Evolutionary conservation across 257 asterid species (phyloP), one percentile per base, ranked within the genome.

Genomic region (Agastache rugosa): DNA sequence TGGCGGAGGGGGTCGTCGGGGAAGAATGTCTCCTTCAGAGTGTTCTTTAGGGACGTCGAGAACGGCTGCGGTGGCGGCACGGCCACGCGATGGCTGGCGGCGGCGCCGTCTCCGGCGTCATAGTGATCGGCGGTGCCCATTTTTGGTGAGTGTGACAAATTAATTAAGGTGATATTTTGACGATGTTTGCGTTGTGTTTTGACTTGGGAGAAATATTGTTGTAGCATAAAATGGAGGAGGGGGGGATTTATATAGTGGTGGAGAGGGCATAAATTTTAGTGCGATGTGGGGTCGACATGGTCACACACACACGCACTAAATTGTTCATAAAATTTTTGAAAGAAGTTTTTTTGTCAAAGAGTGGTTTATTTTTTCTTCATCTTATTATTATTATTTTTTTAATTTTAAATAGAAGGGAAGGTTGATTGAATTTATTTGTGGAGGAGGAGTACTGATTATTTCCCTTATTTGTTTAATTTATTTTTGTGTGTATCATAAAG

Each of bases 1-100:
- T 87, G 96, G 39, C 97, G 88, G 59, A 91, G 86, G 1, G 98
- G 98, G 81, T 91, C 98, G 79, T 93, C 97, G 11, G 98, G 97
- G 75, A 91, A 91, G 45, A 93, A 79, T 1, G 96, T 91, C 62
- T 93, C 97, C 82, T 93, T 93, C 16, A 91, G 45, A 1, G 83
- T 80, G 81, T 88, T 89, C 48, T 81, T 83, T 0, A 93, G 75
- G 0, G 96, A 84, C 71, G 60, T 85, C 1, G 79, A 7, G 77
- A 93, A 93, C 8, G 98, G 91, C 59, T 85, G 93, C 44, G 93
- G 85, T 31, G 96, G 92, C 31, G 98, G 98, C 0, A 91, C 17
- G 6, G 79, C 92, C 2, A 88, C 98, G 4, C 82, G 81, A 69
- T 86, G 86, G 69, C n/a, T 67, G 16, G 63, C 20, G 48, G 22